Evolutionary conservation across 352 stramenopile species (phyloP).

Genomic region (Poterioochromonas sp.): DNA sequence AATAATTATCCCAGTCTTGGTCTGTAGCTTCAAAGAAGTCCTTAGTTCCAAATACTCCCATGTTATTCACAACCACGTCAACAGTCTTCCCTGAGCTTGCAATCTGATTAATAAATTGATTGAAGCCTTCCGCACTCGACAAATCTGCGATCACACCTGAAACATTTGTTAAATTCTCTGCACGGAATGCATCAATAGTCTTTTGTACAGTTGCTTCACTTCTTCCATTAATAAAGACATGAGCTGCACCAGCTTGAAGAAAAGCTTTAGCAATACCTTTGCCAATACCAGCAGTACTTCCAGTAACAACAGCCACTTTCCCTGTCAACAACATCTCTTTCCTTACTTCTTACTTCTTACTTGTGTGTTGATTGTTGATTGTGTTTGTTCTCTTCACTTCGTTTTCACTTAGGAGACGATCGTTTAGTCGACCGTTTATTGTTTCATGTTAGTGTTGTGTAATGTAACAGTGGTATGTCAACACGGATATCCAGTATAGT

Average conservation of each 20-base stretch:
- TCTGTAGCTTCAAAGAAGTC: conserved; percentile 38
- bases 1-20: conserved; percentile 35
- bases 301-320: conserved; percentile 29
- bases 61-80: conserved; percentile 37
- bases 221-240: conserved; percentile 33
- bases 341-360: too few relatives aligned
- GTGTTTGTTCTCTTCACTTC: too few relatives aligned
- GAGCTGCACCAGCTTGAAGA: conserved; percentile 1
- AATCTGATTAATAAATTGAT: not conserved
- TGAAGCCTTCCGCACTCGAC: conserved; percentile 20
- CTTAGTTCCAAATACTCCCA: conserved; percentile 29
- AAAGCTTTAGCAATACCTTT: conserved; percentile 33
- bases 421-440: too few relatives aligned
- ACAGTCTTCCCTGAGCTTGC: not conserved
- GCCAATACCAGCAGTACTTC: conserved; percentile 36
- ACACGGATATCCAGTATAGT: too few relatives aligned
- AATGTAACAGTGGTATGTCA: too few relatives aligned
- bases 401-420: too few relatives aligned
- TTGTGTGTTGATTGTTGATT: too few relatives aligned
- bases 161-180: not conserved
- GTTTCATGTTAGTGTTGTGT: too few relatives aligned
- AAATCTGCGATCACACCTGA: conserved; percentile 24
- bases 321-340: not conserved
- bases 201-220: not conserved
- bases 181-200: not conserved